Percentiles rank a stretch among this genome's conserved stretches.
These are phyloP conservation scores for Pseudohalonectria lignicola DNA, from an alignment of 2,329 filamentous ascomycete species.

Conservation along the genomic window DNA sequence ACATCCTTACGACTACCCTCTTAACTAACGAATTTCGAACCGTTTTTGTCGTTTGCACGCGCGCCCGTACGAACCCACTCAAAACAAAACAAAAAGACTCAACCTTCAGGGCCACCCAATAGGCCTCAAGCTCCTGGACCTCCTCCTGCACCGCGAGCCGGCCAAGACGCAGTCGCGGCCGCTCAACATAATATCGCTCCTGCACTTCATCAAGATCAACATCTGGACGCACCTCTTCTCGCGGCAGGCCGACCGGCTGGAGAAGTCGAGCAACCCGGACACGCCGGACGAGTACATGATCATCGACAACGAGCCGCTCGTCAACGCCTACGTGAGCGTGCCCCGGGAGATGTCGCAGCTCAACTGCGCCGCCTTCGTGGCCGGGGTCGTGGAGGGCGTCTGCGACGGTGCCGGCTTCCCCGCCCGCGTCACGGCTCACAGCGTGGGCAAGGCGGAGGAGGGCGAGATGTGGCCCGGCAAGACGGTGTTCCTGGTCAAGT, in stretches of 20 bases:
- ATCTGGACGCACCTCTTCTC: slow-evolving; percentile 90
- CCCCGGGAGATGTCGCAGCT: slow-evolving; percentile 93
- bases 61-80: no score
- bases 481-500: slow-evolving; percentile 92
- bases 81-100: slow-evolving; percentile 51
- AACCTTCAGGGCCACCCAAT: slow-evolving; percentile 90
- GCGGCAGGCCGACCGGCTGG: slow-evolving; percentile 81
- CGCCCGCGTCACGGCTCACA: slow-evolving; percentile 83
- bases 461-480: slow-evolving; percentile 90
- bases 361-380: slow-evolving; percentile 92
- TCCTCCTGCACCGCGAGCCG: slow-evolving; percentile 77
- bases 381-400: slow-evolving; percentile 88
- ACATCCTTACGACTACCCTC: neutral
- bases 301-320: slow-evolving; percentile 92
- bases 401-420: slow-evolving; percentile 89
- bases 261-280: slow-evolving; percentile 71
- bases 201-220: slow-evolving; percentile 90
- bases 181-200: slow-evolving; percentile 76
- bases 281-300: slow-evolving; percentile 98
- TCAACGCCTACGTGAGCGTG: slow-evolving; percentile 87
- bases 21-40: no score
- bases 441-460: slow-evolving; percentile 46
- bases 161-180: slow-evolving; percentile 63
- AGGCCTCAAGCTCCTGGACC: slow-evolving; percentile 87
- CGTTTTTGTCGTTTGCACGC: no score